A percentile compares a stretch with the other conserved stretches of the same genome.
Evolutionary conservation across 495 filamentous ascomycete species (phyloP).

Genomic region (Venustampulla echinocandica): DNA sequence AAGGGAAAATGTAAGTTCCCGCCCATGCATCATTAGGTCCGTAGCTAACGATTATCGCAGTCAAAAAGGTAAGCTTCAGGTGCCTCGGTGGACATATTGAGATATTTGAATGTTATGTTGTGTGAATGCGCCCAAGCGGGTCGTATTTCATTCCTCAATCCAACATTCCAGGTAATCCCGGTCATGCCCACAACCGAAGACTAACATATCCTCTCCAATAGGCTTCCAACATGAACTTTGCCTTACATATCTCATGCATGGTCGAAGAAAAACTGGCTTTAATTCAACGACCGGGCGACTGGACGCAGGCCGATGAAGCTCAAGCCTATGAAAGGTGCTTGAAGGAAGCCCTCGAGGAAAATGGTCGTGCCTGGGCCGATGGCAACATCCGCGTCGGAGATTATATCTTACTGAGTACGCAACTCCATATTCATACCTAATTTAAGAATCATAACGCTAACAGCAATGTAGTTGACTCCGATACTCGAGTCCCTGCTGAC

Average conservation of each 20-base stretch:
- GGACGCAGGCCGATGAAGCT: slow-evolving; percentile 63
- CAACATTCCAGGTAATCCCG: too few species aligned
- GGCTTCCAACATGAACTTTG: slow-evolving; percentile 83
- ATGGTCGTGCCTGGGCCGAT: slow-evolving; percentile 67
- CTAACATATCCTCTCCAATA: slow-evolving; percentile 22
- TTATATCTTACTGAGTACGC: slow-evolving; percentile 54
- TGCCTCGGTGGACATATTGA: too few species aligned
- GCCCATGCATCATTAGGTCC: background rate
- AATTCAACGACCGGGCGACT: slow-evolving; percentile 48
- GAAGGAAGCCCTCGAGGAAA: slow-evolving; percentile 59
- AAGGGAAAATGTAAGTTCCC: slow-evolving; percentile 41
- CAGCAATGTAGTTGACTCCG: slow-evolving; percentile 28
- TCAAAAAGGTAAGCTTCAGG: slow-evolving; percentile 23
- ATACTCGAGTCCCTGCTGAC: slow-evolving; percentile 38
- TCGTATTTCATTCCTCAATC: background rate
- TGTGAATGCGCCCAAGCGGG: too few species aligned
- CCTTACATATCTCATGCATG: slow-evolving; percentile 62
- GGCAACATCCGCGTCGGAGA: slow-evolving; percentile 70
- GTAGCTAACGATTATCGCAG: slow-evolving; percentile 13
- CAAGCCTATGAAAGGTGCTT: slow-evolving; percentile 57
- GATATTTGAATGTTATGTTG: too few species aligned
- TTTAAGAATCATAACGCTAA: slow-evolving; percentile 19
- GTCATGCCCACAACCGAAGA: background rate
- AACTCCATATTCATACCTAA: slow-evolving; percentile 1
- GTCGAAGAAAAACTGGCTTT: slow-evolving; percentile 59